phyloP scores from a whole-genome alignment of 164 flowering plant genomes.

The Sextonia rubra region DNA sequence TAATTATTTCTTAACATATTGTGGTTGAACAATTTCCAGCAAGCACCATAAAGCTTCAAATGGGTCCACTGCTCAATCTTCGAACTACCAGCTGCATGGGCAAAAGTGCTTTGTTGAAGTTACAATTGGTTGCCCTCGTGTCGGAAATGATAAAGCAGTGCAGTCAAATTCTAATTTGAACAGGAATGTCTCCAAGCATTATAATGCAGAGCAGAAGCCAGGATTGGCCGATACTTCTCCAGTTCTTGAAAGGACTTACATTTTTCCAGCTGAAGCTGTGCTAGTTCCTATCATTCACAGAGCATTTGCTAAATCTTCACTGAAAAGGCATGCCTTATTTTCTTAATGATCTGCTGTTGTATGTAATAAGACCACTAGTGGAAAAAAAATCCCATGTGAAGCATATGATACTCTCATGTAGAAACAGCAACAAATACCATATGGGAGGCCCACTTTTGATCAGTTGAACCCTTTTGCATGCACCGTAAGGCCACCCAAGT shows the following conservation, averaged over 20 bases:
- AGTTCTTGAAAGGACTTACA: conserved; percentile 55
- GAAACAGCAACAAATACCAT: too few relatives aligned
- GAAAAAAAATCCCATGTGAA: too few relatives aligned
- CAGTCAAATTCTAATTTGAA: conserved; percentile 25
- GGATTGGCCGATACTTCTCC: conserved; percentile 34
- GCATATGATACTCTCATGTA: too few relatives aligned
- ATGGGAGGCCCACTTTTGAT: too few relatives aligned
- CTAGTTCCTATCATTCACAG: conserved; percentile 79
- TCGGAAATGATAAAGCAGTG: conserved; percentile 27
- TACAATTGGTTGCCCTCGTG: conserved; percentile 52
- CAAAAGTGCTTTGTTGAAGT: conserved; percentile 82
- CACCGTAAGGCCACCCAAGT: too few relatives aligned
- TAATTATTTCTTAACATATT: not conserved
- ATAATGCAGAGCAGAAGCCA: conserved; percentile 35
- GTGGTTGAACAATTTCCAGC: conserved; percentile 42
- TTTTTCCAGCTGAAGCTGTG: conserved; percentile 89
- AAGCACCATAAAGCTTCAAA: conserved; percentile 43
- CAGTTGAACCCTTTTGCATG: too few relatives aligned
- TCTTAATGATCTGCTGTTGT: not conserved
- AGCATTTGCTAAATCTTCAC: conserved; percentile 64
- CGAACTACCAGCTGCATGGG: conserved; percentile 57
- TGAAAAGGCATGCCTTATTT: conserved; percentile 50
- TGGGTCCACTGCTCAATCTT: conserved; percentile 45
- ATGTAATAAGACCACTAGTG: too few relatives aligned
- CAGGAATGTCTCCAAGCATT: conserved; percentile 30